Percentiles rank a stretch among this genome's conserved stretches.
Evolutionary conservation across 208 protist genomes (phyloP).

Genomic region (Endotrypanum monterogeii): DNA sequence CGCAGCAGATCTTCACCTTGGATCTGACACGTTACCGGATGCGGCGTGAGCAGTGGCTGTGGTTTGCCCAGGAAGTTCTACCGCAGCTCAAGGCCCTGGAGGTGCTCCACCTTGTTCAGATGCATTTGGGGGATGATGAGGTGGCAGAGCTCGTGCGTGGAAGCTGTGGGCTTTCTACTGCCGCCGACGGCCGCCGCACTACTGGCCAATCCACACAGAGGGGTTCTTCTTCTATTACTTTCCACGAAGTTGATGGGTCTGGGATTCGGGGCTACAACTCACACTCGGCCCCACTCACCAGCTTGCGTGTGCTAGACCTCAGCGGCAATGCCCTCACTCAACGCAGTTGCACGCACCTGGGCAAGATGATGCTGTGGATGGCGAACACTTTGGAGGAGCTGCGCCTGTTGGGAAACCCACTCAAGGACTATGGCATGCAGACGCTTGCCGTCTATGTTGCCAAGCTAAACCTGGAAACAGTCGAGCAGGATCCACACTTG

Average conservation of each 20-base stretch:
- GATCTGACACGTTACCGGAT: slow-evolving; percentile 59
- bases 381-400: slow-evolving; percentile 70
- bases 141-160: slow-evolving; percentile 51
- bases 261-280: slow-evolving; percentile 11
- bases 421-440: slow-evolving; percentile 81
- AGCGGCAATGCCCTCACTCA: slow-evolving; percentile 68
- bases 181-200: slow-evolving; percentile 5
- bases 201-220: background rate
- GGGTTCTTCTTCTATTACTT: background rate
- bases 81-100: slow-evolving; percentile 53
- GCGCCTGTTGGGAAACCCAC: slow-evolving; percentile 52
- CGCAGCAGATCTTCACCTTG: slow-evolving; percentile 37
- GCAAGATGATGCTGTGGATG: slow-evolving; percentile 65
- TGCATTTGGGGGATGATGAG: slow-evolving; percentile 58
- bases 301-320: slow-evolving; percentile 68
- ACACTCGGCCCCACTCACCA: slow-evolving; percentile 20
- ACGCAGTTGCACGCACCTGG: slow-evolving; percentile 59
- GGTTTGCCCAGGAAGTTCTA: slow-evolving; percentile 59
- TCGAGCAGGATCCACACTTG: slow-evolving; percentile 41
- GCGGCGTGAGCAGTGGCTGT: slow-evolving; percentile 59
- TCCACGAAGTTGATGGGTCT: background rate
- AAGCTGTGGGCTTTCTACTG: slow-evolving; percentile 17
- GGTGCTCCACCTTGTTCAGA: slow-evolving; percentile 47
- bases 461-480: slow-evolving; percentile 42
- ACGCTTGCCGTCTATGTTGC: slow-evolving; percentile 71